Evolutionary conservation across 805 yeast species (phyloP).

Genomic region (Yamadazyma sp.): DNA sequence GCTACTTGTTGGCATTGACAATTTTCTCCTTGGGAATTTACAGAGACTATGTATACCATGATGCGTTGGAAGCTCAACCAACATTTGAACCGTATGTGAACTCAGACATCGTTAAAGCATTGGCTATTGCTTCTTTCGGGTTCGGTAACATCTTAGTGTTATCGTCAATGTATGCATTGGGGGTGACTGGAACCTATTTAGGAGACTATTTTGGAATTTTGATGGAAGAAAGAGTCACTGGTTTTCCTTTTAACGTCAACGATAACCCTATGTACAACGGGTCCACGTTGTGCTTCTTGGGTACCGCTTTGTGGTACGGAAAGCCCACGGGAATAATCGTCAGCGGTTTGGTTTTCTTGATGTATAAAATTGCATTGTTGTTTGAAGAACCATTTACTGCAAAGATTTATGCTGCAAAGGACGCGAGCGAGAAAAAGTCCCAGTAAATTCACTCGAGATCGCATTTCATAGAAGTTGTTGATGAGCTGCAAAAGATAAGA

Average conservation of each 20-base stretch:
- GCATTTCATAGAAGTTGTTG: no score
- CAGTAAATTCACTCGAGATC: conserved; percentile 7
- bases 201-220: conserved; percentile 98
- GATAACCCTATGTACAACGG: conserved; percentile 98
- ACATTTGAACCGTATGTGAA: conserved; percentile 53
- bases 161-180: conserved; percentile 86
- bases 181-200: conserved; percentile 92
- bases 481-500: no score
- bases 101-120: conserved; percentile 36
- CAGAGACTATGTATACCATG: conserved; percentile 74
- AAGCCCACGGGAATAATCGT: conserved; percentile 87
- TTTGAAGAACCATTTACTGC: conserved; percentile 98
- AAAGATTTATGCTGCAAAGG: conserved; percentile 66
- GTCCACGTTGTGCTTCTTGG: conserved; percentile 83
- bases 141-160: conserved; percentile 80
- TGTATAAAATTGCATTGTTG: conserved; percentile 80
- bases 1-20: conserved; percentile 78
- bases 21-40: conserved; percentile 83
- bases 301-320: conserved; percentile 83
- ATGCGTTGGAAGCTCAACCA: conserved; percentile 72
- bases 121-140: conserved; percentile 57
- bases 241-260: conserved; percentile 88
- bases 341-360: conserved; percentile 67
- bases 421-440: conserved; percentile 8
- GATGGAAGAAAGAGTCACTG: conserved; percentile 85